Evolutionary conservation across 176 grass and related monocot species (phyloP), one percentile per base, ranked within the genome.

Genomic region (Oryza rufipogon): DNA sequence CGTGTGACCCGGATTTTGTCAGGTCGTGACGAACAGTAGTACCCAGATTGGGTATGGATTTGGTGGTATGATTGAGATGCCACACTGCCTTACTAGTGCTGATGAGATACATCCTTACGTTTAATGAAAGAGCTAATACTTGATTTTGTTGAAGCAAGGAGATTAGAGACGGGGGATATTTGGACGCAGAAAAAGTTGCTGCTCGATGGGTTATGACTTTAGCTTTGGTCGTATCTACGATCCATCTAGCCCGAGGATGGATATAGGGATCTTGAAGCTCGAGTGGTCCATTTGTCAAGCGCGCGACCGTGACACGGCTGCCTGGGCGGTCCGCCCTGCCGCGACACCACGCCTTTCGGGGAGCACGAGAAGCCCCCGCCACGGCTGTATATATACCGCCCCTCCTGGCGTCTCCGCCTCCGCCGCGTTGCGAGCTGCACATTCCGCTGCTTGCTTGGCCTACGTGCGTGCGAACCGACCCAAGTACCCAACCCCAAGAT

Each of bases 341-440:
- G 82, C 87, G 82, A 85, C 87, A 81, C 77, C 61, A 22, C 70
- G 19, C 77, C 64, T 30, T 83, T 60, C 38, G 47, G 88, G 84
- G 84, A 90, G 79, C 84, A 86, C 79, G 25, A 67, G 26, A 52
- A 46, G 70, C 2, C 81, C 20, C 2, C 45, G 14, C 75, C 3
- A 14, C 66, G 46, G 52, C 20, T 22, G 9, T 25, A 33, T 90
- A 33, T 90, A 68, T 9, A 1, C 22, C 83, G 74, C 26, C 47
- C 64, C 46, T 44, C 22, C 64, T 77, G 82, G 3, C 56, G 56
- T 11, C 44, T 48, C 22, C 44, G 2, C 36, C 69, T 5, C 7
- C 54, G 32, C 52, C 39, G 4, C 79, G 4, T 36, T 47, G 20
- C 39, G 16, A 9, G 11, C 41, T 6, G 26, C 84, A 28, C 47